phyloP scores from a whole-genome alignment of 169 alveolate genomes.

The Theileria luwenshuni region DNA sequence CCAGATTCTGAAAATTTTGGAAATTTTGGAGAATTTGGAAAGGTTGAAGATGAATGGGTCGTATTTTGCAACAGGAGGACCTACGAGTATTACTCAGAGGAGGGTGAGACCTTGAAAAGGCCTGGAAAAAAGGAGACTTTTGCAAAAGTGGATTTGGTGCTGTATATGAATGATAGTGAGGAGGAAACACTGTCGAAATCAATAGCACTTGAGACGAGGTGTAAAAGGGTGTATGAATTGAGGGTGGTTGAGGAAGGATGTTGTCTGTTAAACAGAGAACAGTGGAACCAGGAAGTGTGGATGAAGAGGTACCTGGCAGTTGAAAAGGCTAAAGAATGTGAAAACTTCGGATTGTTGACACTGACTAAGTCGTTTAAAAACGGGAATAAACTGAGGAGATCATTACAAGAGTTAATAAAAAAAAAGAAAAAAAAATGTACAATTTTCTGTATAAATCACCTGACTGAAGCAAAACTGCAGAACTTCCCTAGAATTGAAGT shows the following conservation, averaged over 20 bases:
- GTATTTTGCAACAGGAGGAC: too few species aligned
- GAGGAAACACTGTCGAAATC: background rate
- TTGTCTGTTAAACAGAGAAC: slow-evolving; percentile 5
- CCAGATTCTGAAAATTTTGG: background rate
- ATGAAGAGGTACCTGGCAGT: slow-evolving; percentile 61
- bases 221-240: background rate
- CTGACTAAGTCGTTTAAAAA: slow-evolving; percentile 49
- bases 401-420: slow-evolving; percentile 47
- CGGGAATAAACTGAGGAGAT: slow-evolving; percentile 36
- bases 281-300: too few species aligned
- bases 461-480: slow-evolving; percentile 72
- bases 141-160: background rate
- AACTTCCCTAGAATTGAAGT: slow-evolving; percentile 73
- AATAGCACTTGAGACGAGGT: background rate
- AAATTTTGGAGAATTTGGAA: background rate
- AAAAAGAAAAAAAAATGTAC: slow-evolving; percentile 48
- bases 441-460: slow-evolving; percentile 64
- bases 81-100: too few species aligned
- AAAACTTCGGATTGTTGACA: slow-evolving; percentile 66
- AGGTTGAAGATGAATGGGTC: too few species aligned
- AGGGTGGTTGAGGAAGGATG: background rate
- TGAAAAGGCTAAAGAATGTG: slow-evolving; percentile 61
- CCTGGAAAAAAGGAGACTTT: too few species aligned
- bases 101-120: too few species aligned
- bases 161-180: background rate